Base-by-base conservation (phyloP, 2,329 filamentous ascomycete genomes). In the Zymoseptoria tritici region DNA sequence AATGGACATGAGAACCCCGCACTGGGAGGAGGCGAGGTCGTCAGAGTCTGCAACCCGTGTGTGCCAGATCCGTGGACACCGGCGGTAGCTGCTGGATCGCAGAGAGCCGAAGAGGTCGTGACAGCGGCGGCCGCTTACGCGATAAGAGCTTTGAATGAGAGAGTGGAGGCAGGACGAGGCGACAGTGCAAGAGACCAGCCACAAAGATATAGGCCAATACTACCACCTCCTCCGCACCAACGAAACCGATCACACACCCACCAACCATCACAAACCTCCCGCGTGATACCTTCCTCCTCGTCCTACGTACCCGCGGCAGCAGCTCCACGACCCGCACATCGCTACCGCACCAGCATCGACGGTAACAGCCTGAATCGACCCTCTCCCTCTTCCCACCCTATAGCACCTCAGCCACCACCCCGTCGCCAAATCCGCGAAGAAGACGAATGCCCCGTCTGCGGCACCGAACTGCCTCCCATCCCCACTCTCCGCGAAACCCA, bases 401-500 rank as follows among this genome's bases (percentile, higher is more conserved):
- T 16, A 13, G 36, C 57, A 42, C 49, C 52, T 3, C 55, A 49
- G 19, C 21, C 20, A 24, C 53, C 52, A 56, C 60, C 66, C 1
- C 62, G 69, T 11, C 65, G 70, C 5, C 61, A 72, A 60, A 71
- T 79, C 11, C 66, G 72, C 1, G 89, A 92, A 71, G 89, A 91
- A 69, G 89, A 92, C 70, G 87, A 90, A 67, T 93, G 89, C 62
- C 89, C 89, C 0, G 82, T 92, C 52, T 93, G 89, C 67, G 88
- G 89, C 68, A 75, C 79, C 46, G 87, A 91, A 73, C 79, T 91
- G 3, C 88, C 89, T 0, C 81, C 83, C 1, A 76, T 76, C 16
- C 76, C 79, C 21, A 62, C 66, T 1, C 69, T 71, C 3, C 72
- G 79, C 24, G 76, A 78, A 61, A 68, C 70, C 13, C 80, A 81